Base-by-base conservation (phyloP, 2,329 filamentous ascomycete species). In the Cladosporium sp. region DNA sequence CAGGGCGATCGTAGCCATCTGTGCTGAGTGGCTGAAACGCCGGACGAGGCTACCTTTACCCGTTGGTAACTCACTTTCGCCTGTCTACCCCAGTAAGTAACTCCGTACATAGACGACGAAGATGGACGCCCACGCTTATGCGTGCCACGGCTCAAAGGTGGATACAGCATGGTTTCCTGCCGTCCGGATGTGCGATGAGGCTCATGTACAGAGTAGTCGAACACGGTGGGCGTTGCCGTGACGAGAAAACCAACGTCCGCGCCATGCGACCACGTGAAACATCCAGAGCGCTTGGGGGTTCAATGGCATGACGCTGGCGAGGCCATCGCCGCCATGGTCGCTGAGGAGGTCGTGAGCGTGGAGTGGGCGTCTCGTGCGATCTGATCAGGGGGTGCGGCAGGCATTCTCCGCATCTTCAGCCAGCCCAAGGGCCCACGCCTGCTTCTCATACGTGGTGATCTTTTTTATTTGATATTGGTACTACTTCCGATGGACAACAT, bases 1-100 rank as follows among this genome's bases (percentile, higher is more conserved):
- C 8, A 16, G 46, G 59, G 30, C 48, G 59, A 51, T 62, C 59
- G 30, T 36, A 13, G 25, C 21, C 34, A 36, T 23, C 39, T 46
- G 30, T 36, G n/a, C 46, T 53, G 21, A 32, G 59, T 62, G 60
- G 60, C 60, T 63, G 60, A 63, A 63, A 63, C 60, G 39, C n/a
- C 49, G 23, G 49, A 26, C 25, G 34, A 46, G 56, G 32, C 14
- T 46, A 16, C 14, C 25, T 28, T 5, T 39, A 13, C 23, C 34
- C 10, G n/a, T 58, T 18, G 54, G n/a, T 8, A 57, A 18, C 23
- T 56, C 23, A 23, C 21, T 21, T 26, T 39, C 10, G n/a, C 54
- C 3, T 13, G 16, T 18, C 23, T 18, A 11, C 13, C 6, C 13
- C 13, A 51, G 48, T 26, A 51, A 16, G n/a, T 13, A 28, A 10